Base-by-base conservation (phyloP, 495 filamentous ascomycete species). In the Penicillium samsonianum region DNA sequence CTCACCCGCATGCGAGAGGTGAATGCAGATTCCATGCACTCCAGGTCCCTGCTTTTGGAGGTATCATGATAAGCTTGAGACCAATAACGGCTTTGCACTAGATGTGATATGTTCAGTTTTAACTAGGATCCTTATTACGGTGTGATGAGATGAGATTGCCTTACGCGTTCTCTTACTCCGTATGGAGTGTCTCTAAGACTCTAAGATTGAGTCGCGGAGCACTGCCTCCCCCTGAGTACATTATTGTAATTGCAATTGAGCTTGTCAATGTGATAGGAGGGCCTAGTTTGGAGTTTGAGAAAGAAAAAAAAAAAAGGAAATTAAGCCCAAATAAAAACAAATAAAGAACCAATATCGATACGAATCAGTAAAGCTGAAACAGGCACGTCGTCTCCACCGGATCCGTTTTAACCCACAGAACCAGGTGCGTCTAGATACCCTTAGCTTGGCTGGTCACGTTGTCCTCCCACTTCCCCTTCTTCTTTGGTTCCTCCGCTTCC, bases 301-400 rank as follows among this genome's bases (percentile, higher is more conserved):
- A 31, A 19, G 28, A 11, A 50, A 14, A 7, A 22, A 57, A 56
- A 40, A 57, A 50, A 53, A 11, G 40, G 40, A 55, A 33, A 46
- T 22, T 43, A 22, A 43, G 25, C 22, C 26, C 20, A 30, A 35
- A 47, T 25, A n/a, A 51, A 41, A 31, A 19, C 14, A 41, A 50
- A 48, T 50, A 42, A 14, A 35, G 22, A 33, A 43, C 17, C 44
- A 23, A 22, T 35, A 26, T 38, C 31, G 40, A 45, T 54, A 44
- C 37, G 54, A 58, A 52, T 50, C 33, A 22, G 65, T 70, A 73
- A 71, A 72, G 65, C 70, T 75, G 74, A 77, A 75, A 77, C 74
- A 73, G 67, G 54, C 45, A 61, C 63, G 63, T 47, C 43, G 43
- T 43, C 61, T 55, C 58, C 67, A 63, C 58, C 67, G 63, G 52